These are phyloP conservation scores for Austroboletus rostrupii DNA, from an alignment of 1,284 basidiomycete species.

Conservation along the genomic window DNA sequence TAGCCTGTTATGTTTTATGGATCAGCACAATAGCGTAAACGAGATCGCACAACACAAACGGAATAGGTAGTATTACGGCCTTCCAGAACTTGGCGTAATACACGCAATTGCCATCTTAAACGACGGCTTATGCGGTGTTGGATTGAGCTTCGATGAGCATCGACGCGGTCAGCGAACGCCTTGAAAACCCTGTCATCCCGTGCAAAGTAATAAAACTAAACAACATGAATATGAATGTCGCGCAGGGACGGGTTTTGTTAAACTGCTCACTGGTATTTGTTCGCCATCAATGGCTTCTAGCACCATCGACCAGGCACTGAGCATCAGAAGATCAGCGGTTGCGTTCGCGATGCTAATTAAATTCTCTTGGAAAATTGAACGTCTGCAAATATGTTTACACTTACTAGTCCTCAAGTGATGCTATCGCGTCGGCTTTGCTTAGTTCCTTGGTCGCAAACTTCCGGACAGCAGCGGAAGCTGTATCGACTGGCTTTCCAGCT, in stretches of 20 bases:
- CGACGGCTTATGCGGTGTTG: conserved; percentile 47
- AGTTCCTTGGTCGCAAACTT: conserved; percentile 75
- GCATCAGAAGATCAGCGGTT: conserved; percentile 68
- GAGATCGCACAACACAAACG: conserved; percentile 38
- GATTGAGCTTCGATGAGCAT: conserved; percentile 50
- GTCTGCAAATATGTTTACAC: conserved; percentile 23
- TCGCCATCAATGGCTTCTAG: conserved; percentile 51
- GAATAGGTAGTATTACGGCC: conserved; percentile 61
- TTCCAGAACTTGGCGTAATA: conserved; percentile 59
- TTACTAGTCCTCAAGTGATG: conserved; percentile 79
- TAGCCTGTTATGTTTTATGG: conserved; percentile 45
- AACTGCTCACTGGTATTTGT: conserved; percentile 55
- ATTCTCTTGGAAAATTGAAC: neutral
- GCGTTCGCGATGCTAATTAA: conserved; percentile 69
- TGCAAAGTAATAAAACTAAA: conserved; percentile 73
- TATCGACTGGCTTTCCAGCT: conserved; percentile 62
- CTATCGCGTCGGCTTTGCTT: conserved; percentile 71
- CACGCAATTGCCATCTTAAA: conserved; percentile 67
- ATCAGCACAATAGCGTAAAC: conserved; percentile 6
- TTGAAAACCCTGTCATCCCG: conserved; percentile 76
- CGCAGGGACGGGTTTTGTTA: neutral
- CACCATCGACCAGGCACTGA: conserved; percentile 67
- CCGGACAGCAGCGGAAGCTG: conserved; percentile 62
- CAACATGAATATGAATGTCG: conserved; percentile 12
- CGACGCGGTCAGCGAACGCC: conserved; percentile 59